Conservation (phyloP, 2,329 filamentous ascomycete genomes). For the Colletotrichum salicis region DNA sequence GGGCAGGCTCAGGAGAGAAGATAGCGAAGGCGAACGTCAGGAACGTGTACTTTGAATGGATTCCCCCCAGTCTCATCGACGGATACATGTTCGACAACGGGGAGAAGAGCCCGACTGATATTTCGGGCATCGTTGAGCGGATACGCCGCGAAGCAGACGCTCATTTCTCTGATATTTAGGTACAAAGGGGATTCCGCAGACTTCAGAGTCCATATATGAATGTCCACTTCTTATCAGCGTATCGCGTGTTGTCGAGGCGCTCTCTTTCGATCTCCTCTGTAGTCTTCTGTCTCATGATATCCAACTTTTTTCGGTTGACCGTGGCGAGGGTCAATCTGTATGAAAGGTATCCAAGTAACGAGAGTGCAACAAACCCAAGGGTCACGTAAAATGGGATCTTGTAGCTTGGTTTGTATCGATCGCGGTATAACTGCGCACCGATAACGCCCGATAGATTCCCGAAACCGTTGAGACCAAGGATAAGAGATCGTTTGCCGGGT, state of each 20-base stretch:
- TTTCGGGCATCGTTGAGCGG: constrained; percentile 50
- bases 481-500: constrained; percentile 45
- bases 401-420: constrained; percentile 46
- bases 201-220: constrained; percentile 43
- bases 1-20: not conserved
- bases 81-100: constrained; percentile 67
- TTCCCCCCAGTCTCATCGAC: constrained; percentile 61
- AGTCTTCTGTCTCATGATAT: constrained; percentile 37
- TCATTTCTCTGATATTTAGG: constrained; percentile 56
- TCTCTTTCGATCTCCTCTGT: constrained; percentile 39
- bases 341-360: constrained; percentile 44
- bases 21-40: constrained; percentile 43
- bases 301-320: constrained; percentile 41
- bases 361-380: constrained; percentile 42
- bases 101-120: constrained; percentile 50
- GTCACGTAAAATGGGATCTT: constrained; percentile 45
- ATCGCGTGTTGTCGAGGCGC: constrained; percentile 37
- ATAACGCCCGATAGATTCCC: constrained; percentile 47
- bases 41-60: constrained; percentile 72
- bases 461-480: constrained; percentile 48
- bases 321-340: constrained; percentile 42
- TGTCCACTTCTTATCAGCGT: constrained; percentile 43
- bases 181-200: too few species aligned
- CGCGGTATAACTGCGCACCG: constrained; percentile 43
- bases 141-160: constrained; percentile 49